phyloP scores from a whole-genome alignment of 495 filamentous ascomycete species.

The Sporormia fimetaria region DNA sequence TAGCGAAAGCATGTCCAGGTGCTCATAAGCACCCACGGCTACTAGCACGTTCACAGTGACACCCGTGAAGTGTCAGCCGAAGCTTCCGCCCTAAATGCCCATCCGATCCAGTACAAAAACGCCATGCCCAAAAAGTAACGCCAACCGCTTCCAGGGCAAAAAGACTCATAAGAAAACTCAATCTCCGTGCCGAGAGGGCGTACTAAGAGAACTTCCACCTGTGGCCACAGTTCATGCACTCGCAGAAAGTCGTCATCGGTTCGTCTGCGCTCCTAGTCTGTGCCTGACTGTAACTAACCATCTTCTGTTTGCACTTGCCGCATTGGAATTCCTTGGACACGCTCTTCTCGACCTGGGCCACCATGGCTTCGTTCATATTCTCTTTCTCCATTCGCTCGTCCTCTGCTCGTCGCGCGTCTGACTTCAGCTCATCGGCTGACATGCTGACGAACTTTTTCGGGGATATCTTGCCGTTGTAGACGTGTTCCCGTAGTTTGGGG shows the following conservation, averaged over 20 bases:
- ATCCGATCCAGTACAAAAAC: not conserved
- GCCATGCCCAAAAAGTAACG: not conserved
- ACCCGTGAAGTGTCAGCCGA: too few species aligned
- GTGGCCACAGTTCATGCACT: constrained; percentile 63
- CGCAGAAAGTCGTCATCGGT: constrained; percentile 76
- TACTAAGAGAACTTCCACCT: constrained; percentile 55
- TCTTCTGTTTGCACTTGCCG: constrained; percentile 79
- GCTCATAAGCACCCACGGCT: too few species aligned
- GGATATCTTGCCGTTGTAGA: constrained; percentile 60
- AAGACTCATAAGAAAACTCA: not conserved
- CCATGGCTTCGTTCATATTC: constrained; percentile 92
- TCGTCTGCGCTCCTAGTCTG: constrained; percentile 93
- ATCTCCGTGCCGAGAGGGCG: too few species aligned
- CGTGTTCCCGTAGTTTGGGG: constrained; percentile 56
- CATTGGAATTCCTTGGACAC: constrained; percentile 80
- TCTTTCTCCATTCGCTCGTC: constrained; percentile 66
- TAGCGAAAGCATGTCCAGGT: too few species aligned
- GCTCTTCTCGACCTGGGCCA: constrained; percentile 75
- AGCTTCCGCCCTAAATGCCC: too few species aligned
- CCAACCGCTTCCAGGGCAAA: not conserved
- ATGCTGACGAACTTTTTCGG: constrained; percentile 64
- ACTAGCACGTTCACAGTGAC: too few species aligned
- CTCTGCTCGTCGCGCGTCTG: constrained; percentile 51
- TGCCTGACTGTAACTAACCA: constrained; percentile 89
- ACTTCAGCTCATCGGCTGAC: constrained; percentile 67